These are phyloP conservation scores for Delitschia confertaspora DNA, from an alignment of 495 filamentous ascomycete genomes.

Conservation along the genomic window DNA sequence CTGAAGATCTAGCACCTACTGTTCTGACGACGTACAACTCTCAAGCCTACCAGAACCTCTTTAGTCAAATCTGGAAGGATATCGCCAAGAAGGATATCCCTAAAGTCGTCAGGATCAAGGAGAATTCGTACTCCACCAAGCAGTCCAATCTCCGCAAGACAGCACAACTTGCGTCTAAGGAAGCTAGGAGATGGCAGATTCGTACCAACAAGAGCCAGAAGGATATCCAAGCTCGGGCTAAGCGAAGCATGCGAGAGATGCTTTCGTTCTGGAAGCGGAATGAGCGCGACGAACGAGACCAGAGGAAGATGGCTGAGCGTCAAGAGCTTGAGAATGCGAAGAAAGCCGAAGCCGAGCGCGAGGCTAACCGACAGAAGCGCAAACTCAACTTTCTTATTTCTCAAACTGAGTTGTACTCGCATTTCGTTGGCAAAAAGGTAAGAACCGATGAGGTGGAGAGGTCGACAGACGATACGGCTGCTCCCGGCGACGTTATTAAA, in stretches of 20 bases:
- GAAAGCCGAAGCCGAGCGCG: conserved; percentile 91
- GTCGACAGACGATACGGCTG: conserved; percentile 66
- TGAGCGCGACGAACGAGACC: conserved; percentile 90
- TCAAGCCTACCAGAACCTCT: conserved; percentile 92
- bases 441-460: conserved; percentile 89
- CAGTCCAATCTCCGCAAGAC: conserved; percentile 94
- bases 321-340: conserved; percentile 95
- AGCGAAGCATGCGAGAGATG: conserved; percentile 99
- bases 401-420: conserved; percentile 96
- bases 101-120: conserved; percentile 80
- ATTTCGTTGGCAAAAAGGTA: conserved; percentile 99
- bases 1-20: conserved; percentile 44
- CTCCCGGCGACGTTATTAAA: conserved; percentile 38
- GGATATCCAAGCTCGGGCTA: conserved; percentile 92
- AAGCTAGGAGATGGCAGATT: conserved; percentile 93
- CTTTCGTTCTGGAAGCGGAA: conserved; percentile 99
- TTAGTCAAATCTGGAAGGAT: conserved; percentile 96
- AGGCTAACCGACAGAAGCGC: conserved; percentile 92
- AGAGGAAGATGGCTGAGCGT: conserved; percentile 86
- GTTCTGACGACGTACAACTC: conserved; percentile 58
- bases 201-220: conserved; percentile 97
- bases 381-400: conserved; percentile 99
- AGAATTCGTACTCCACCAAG: conserved; percentile 70
- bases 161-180: conserved; percentile 91
- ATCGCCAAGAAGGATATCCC: conserved; percentile 87